Evolutionary conservation across 1,284 basidiomycete species (phyloP), one percentile per base, ranked within the genome.

Genomic region (Apiotrichum sp.): DNA sequence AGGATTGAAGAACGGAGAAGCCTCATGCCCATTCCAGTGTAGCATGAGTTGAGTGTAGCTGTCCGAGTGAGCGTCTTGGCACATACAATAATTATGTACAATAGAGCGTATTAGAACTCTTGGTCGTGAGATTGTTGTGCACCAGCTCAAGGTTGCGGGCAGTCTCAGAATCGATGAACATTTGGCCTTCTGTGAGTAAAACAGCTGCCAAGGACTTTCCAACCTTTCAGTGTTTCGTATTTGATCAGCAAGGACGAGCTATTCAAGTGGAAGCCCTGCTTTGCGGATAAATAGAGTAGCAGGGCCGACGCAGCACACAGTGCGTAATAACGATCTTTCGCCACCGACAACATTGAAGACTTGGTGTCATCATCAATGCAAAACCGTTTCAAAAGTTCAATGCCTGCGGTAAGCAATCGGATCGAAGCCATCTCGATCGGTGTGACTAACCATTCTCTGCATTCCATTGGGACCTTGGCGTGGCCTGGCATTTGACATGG

Each of bases 141-240:
- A 93, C 86, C 1, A 98, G 79, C 73, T 98, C 93, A 3, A 98
- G 80, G 69, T 93, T 91, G 47, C 82, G 82, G 1, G 85, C 88
- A 0, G 87, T 90, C 56, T 93, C 91, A 0, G 84, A 81, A 69
- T 96, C 93, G 63, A 98, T 88, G 80, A 95, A 83, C 86, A 96
- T 89, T 0, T 89, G 93, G 0, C 91, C 91, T 72, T 84, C 29
- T 22, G 38, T 52, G 38, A 52, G 41, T n/a, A 6, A 14, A 1
- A 6, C 4, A 3, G 29, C 9, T 22, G 22, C 22, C 22, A 22
- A 22, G 22, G 22, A 22, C 22, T 22, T 22, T 22, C 47, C n/a
- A 33, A 77, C 80, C 82, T 65, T 80, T 87, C 0, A 89, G 84
- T 1, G 88, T 83, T 0, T 83, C 79, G 69, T 88, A 95, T 11